These are phyloP conservation scores for Collybia mongolica DNA, from an alignment of 768 basidiomycete species.

Conservation along the genomic window DNA sequence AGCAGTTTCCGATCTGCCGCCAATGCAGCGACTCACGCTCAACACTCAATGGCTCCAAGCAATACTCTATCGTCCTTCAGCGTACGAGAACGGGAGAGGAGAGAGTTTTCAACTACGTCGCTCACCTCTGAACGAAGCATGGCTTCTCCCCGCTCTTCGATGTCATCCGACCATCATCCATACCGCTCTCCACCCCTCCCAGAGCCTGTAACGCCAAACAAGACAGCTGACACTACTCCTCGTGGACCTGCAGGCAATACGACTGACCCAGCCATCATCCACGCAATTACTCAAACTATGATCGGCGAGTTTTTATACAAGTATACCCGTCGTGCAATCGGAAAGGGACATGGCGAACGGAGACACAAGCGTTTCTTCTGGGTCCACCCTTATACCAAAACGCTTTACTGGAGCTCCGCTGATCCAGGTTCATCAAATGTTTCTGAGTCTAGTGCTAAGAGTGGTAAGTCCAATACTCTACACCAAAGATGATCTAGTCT, in stretches of 20 bases:
- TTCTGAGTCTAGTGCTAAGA: conserved; percentile 93
- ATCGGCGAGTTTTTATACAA: conserved; percentile 99
- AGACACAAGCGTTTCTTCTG: conserved; percentile 97
- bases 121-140: conserved; percentile 68
- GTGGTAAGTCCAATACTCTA: conserved; percentile 60
- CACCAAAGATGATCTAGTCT: not conserved
- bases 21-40: conserved; percentile 54
- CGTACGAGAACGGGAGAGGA: conserved; percentile 51
- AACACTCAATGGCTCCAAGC: conserved; percentile 37
- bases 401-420: conserved; percentile 93
- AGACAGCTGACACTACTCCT: conserved; percentile 41
- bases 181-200: conserved; percentile 38
- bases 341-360: conserved; percentile 87
- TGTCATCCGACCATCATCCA: conserved; percentile 73
- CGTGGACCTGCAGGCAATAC: conserved; percentile 40
- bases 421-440: conserved; percentile 91
- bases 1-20: conserved; percentile 81
- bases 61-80: conserved; percentile 47
- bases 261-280: conserved; percentile 90
- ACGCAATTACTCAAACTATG: conserved; percentile 99
- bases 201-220: conserved; percentile 45
- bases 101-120: conserved; percentile 66
- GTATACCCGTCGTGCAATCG: conserved; percentile 87
- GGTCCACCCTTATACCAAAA: conserved; percentile 99
- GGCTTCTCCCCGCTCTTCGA: conserved; percentile 75